These are phyloP conservation scores for Suhomyces yuchorum DNA, from an alignment of 1,139 yeast species.

Conservation along the genomic window DNA sequence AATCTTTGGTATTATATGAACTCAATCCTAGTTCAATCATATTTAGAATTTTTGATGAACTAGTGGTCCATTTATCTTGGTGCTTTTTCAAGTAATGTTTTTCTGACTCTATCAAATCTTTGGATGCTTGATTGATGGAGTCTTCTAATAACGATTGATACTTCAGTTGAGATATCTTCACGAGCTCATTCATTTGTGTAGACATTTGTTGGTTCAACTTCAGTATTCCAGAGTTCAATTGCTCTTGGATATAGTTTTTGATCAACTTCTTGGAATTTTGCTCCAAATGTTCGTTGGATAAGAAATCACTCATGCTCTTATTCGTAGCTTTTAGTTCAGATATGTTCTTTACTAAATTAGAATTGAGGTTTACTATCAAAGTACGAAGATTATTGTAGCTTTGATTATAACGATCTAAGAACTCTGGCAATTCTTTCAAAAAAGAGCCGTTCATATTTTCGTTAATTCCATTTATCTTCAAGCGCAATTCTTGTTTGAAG, in stretches of 20 bases:
- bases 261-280: constrained; percentile 6
- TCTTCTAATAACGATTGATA: constrained; percentile 12
- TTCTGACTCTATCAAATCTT: constrained; percentile 13
- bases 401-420: constrained; percentile 15
- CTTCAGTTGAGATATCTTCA: constrained; percentile 4
- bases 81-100: constrained; percentile 8
- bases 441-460: constrained; percentile 16
- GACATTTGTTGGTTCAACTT: constrained; percentile 7
- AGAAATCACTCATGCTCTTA: constrained; percentile 11
- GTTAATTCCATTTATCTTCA: constrained; percentile 12
- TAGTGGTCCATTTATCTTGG: constrained; percentile 13
- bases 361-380: constrained; percentile 12
- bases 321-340: constrained; percentile 12
- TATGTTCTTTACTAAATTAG: constrained; percentile 7
- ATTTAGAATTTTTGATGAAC: constrained; percentile 6
- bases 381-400: constrained; percentile 13
- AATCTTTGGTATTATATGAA: constrained; percentile 5
- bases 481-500: constrained; percentile 12
- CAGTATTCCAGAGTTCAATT: constrained; percentile 2
- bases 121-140: constrained; percentile 11
- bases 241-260: constrained; percentile 7
- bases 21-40: constrained; percentile 10
- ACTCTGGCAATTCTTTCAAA: constrained; percentile 14
- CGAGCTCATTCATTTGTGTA: background rate
- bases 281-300: constrained; percentile 10